These are phyloP conservation scores for Leucoagaricus sp. DNA, from an alignment of 1,284 basidiomycete genomes.

Conservation along the genomic window DNA sequence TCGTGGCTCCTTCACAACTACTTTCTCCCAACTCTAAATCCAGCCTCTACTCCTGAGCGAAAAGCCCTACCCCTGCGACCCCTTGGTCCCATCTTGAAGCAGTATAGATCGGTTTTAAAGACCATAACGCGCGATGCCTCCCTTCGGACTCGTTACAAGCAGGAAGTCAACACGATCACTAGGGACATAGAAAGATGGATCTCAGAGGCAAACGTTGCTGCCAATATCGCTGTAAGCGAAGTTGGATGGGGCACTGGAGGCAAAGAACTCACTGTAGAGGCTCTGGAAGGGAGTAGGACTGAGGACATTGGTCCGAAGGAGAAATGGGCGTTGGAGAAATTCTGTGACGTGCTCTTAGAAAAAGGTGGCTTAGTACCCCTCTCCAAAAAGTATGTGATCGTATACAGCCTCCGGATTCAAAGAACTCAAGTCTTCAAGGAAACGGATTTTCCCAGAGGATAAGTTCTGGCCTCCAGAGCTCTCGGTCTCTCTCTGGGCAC, in stretches of 20 bases:
- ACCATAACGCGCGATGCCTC: slow-evolving; percentile 60
- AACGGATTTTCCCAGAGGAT: slow-evolving; percentile 51
- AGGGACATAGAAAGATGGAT: slow-evolving; percentile 74
- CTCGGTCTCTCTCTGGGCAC: slow-evolving; percentile 69
- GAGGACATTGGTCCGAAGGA: slow-evolving; percentile 50
- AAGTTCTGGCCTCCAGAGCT: slow-evolving; percentile 51
- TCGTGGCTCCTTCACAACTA: slow-evolving; percentile 81
- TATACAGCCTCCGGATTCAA: not conserved
- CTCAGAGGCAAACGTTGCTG: slow-evolving; percentile 65
- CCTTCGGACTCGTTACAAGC: slow-evolving; percentile 50
- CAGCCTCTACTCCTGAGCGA: slow-evolving; percentile 38
- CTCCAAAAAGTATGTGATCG: slow-evolving; percentile 67
- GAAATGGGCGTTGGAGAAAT: slow-evolving; percentile 63
- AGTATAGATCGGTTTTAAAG: slow-evolving; percentile 72
- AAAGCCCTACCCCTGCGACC: slow-evolving; percentile 44
- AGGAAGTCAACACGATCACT: slow-evolving; percentile 48
- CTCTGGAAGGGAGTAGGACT: slow-evolving; percentile 31
- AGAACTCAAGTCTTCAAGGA: slow-evolving; percentile 41
- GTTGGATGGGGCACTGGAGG: slow-evolving; percentile 45
- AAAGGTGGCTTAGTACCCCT: slow-evolving; percentile 75
- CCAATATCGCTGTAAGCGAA: slow-evolving; percentile 45
- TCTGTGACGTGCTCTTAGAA: slow-evolving; percentile 64
- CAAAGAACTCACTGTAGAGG: slow-evolving; percentile 14
- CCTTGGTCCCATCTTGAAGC: slow-evolving; percentile 58
- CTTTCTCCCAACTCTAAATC: slow-evolving; percentile 74